Evolutionary conservation across 2,329 filamentous ascomycete genomes (phyloP).

Genomic region (Elsinoe batatas): DNA sequence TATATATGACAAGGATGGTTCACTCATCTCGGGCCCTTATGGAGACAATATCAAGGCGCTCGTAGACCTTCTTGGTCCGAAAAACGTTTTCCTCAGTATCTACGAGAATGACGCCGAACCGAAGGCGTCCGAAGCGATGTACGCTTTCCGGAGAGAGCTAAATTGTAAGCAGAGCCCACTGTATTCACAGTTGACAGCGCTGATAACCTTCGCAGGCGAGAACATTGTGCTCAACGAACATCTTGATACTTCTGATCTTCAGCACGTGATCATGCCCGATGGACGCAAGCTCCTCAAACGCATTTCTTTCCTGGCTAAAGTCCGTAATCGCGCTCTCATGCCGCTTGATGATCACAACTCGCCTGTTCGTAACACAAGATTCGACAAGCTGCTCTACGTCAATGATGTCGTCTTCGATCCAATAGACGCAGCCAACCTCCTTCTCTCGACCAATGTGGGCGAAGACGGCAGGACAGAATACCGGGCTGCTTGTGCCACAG

Average conservation of each 20-base stretch:
- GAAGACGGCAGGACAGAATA: slow-evolving; percentile 46
- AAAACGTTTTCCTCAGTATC: slow-evolving; percentile 62
- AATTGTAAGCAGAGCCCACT: slow-evolving; percentile 30
- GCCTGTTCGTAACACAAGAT: slow-evolving; percentile 31
- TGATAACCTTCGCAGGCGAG: slow-evolving; percentile 26
- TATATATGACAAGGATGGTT: slow-evolving; percentile 54
- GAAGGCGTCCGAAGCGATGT: slow-evolving; percentile 40
- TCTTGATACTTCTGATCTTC: slow-evolving; percentile 47
- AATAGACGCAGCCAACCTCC: slow-evolving; percentile 47
- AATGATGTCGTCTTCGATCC: slow-evolving; percentile 61
- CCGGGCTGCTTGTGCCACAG: slow-evolving; percentile 59
- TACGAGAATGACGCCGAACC: slow-evolving; percentile 62
- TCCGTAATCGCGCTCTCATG: slow-evolving; percentile 58
- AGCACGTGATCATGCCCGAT: slow-evolving; percentile 51
- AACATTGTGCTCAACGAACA: slow-evolving; percentile 49
- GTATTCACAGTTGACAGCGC: background rate
- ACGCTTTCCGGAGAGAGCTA: slow-evolving; percentile 42
- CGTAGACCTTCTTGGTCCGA: slow-evolving; percentile 54
- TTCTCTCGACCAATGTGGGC: slow-evolving; percentile 54
- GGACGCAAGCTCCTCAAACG: slow-evolving; percentile 57
- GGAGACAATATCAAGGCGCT: slow-evolving; percentile 50
- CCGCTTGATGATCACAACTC: slow-evolving; percentile 48
- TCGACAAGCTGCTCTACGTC: slow-evolving; percentile 49
- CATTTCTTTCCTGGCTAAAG: slow-evolving; percentile 63
- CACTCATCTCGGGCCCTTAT: slow-evolving; percentile 55